Evolutionary conservation across 2,329 filamentous ascomycete genomes (phyloP).

Genomic region (Diaporthe citrichinensis): DNA sequence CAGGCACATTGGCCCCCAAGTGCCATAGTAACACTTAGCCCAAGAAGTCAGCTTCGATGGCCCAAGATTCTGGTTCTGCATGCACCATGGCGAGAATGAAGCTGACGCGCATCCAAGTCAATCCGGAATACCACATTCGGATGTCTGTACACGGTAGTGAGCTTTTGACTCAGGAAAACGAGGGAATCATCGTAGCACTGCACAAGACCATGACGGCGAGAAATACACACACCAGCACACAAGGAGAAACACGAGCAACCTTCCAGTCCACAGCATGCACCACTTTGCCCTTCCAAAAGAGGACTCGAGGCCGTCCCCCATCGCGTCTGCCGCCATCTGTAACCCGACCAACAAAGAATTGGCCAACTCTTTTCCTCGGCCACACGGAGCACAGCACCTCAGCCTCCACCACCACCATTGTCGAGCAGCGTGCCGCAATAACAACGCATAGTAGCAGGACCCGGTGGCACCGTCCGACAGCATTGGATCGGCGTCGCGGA

Average conservation of each 20-base stretch:
- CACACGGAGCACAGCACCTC: slow-evolving; percentile 23
- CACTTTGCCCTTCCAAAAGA: not conserved
- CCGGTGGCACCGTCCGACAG: slow-evolving; percentile 7
- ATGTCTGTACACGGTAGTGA: not conserved
- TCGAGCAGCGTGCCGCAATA: not conserved
- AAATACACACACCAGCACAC: not conserved
- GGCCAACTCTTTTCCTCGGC: slow-evolving; percentile 9
- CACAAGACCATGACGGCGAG: not conserved
- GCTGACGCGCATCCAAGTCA: not conserved
- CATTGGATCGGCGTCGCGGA: slow-evolving; percentile 26
- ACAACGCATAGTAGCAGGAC: slow-evolving; percentile 9
- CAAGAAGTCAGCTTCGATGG: not conserved
- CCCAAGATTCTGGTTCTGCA: not conserved
- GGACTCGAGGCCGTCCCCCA: slow-evolving; percentile 19
- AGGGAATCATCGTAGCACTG: not conserved
- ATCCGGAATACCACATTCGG: not conserved
- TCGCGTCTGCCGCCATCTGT: not conserved
- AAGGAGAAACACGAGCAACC: slow-evolving; percentile 9
- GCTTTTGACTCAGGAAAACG: not conserved
- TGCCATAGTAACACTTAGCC: not conserved
- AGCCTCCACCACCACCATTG: not conserved
- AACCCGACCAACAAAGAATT: slow-evolving; percentile 1
- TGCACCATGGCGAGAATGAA: not conserved
- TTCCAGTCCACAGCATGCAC: not conserved
- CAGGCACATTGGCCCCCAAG: not conserved